Evolutionary conservation across 805 yeast species (phyloP), one percentile per base, ranked within the genome.

Genomic region (Phaffomyces opuntiae): DNA sequence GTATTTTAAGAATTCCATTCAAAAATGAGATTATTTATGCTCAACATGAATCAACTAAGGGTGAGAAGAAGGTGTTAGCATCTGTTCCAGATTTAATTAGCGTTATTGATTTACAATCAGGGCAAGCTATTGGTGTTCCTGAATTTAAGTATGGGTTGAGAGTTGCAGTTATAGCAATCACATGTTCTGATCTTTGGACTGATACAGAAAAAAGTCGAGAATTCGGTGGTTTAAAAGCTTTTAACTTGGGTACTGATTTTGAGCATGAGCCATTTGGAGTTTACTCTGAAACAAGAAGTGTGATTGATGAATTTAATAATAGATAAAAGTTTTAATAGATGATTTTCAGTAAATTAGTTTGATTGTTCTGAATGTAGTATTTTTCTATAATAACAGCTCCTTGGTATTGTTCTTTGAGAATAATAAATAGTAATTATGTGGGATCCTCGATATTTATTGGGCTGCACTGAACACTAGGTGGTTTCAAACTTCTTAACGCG

Each of bases 91-190:
- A 73, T 51, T 52, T 73, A 44, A 70, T 73, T 45, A 55, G 73
- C 9, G 71, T 73, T 7, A 53, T 66, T 42, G 74, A 73, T 50
- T 55, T 64, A 5, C 72, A 69, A 36, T 61, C 68, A 17, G 76
- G 76, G 29, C 74, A 69, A 48, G 75, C 75, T n/a, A 64, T 72
- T 12, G 77, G 77, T 6, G 72, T 75, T 4, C 74, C 73, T 14
- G 77, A 73, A 39, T 73, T 70, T 54, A 57, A 73, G 40, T 72
- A 72, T 52, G 77, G 77, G 1, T 48, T 73, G 38, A 45, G 64
- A 21, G 77, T 72, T 12, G 59, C 62, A 53, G 76, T 73, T 1
- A 44, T 73, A 8, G 72, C 57, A 4, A 42, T 42, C 13, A 61
- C 72, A 3, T 70, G 73, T 27, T 53, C 59, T 44, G 48, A 59